A percentile compares a stretch with the other conserved stretches of the same genome.
Conservation (phyloP, 1,284 basidiomycete species). For the Flammula alnicola region DNA sequence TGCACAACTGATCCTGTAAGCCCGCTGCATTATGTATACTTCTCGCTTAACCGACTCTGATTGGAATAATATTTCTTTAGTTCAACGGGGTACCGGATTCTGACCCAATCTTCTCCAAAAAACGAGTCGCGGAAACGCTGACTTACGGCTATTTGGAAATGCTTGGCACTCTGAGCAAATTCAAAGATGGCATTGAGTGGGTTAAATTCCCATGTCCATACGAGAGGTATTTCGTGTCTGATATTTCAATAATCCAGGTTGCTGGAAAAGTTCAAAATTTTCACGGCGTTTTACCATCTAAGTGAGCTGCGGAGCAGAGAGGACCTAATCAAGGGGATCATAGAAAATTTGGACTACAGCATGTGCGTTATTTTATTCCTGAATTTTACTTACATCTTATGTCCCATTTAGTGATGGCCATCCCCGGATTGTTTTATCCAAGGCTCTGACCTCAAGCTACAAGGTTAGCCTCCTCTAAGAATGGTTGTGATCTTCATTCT, state of each 20-base stretch:
- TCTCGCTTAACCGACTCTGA: background rate
- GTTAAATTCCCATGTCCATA: conserved; percentile 32
- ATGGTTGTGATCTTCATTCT: background rate
- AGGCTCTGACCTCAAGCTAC: conserved; percentile 91
- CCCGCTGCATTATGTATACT: conserved; percentile 12
- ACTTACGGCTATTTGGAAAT: conserved; percentile 96
- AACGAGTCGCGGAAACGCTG: conserved; percentile 82
- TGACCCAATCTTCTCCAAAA: conserved; percentile 88
- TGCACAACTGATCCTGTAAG: conserved; percentile 87
- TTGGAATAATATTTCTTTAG: conserved; percentile 43
- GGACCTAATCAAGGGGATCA: conserved; percentile 89
- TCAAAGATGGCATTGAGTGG: conserved; percentile 88
- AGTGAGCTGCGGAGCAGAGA: conserved; percentile 90
- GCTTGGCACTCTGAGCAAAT: conserved; percentile 89
- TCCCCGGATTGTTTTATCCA: conserved; percentile 88
- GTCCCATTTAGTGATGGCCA: conserved; percentile 82
- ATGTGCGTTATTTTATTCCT: conserved; percentile 56
- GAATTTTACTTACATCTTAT: background rate
- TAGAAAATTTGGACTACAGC: conserved; percentile 91
- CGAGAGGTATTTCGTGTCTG: conserved; percentile 4
- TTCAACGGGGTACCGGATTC: conserved; percentile 69
- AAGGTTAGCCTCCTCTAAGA: conserved; percentile 53
- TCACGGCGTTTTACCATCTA: conserved; percentile 94
- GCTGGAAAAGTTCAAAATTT: conserved; percentile 90
- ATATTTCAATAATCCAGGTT: conserved; percentile 59